Evolutionary conservation across 2,329 filamentous ascomycete species (phyloP), one percentile per base, ranked within the genome.

Genomic region (Aciculosporium take): DNA sequence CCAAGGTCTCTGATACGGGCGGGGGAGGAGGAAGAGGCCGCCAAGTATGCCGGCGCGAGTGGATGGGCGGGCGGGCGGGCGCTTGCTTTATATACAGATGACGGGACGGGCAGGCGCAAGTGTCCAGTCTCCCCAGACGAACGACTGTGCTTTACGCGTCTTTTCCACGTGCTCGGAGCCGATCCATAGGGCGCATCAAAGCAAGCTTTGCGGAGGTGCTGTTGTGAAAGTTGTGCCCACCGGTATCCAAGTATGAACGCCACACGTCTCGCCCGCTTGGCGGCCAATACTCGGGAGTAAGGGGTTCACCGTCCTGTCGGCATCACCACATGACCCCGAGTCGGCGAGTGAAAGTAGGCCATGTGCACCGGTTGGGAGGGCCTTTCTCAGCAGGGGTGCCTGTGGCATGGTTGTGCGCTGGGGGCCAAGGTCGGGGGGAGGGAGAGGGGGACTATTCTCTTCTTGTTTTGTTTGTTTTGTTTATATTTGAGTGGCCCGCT

Each of bases 231-330:
- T 32, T 15, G 30, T 18, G 30, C 17, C 15, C 9, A 32, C 30
- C 7, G 31, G 31, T 10, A 21, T 21, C 33, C 13, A 35, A 24
- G n/a, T 24, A 8, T n/a, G n/a, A n/a, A n/a, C 33, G 33, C 33
- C 33, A 35, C 40, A 23, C 27, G 24, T 31, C 34, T 21, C 29
- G 36, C 34, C 31, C 30, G 39, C 35, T n/a, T n/a, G n/a, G n/a
- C 17, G 39, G 29, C 33, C 34, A 38, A n/a, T 33, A 25, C 15
- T 35, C 23, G 20, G 29, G 24, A 10, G 27, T 25, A n/a, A 8
- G 29, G 24, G n/a, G 27, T 25, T n/a, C n/a, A 18, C 34, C 23
- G 25, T 27, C 31, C 17, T 39, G 37, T 40, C 41, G 36, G 41
- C 34, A 34, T 23, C 9, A 27, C 25, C 27, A 35, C 32, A 20